phyloP scores from a whole-genome alignment of 371 early-diverging fungal species.

The Mucor circinelloides region DNA sequence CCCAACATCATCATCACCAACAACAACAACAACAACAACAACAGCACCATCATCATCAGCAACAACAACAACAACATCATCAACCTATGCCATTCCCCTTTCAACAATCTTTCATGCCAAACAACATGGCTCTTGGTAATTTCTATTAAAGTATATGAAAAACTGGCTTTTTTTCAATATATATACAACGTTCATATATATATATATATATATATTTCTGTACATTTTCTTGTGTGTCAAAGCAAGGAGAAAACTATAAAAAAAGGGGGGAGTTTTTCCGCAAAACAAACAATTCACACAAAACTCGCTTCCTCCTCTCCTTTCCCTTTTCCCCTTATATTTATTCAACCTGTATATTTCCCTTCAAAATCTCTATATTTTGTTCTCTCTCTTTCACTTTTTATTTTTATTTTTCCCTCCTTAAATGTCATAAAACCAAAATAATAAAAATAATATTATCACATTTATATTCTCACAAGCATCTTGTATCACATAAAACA shows the following conservation, averaged over 20 bases:
- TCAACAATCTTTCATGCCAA: background rate
- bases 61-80: background rate
- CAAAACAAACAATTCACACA: slow-evolving; percentile 1
- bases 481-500: background rate
- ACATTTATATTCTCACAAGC: background rate
- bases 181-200: background rate
- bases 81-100: background rate
- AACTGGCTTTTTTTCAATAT: slow-evolving; percentile 19
- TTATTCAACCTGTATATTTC: slow-evolving; percentile 1
- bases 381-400: background rate
- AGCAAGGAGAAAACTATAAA: background rate
- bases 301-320: background rate
- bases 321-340: background rate
- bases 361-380: background rate
- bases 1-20: slow-evolving; percentile 1
- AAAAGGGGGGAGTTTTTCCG: background rate
- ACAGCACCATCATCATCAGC: background rate
- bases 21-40: slow-evolving; percentile 7
- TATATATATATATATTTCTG: background rate
- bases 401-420: background rate
- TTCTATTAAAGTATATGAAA: slow-evolving; percentile 10
- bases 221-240: slow-evolving; percentile 6
- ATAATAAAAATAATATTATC: slow-evolving; percentile 2
- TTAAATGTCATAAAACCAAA: background rate
- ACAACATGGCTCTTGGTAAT: slow-evolving; percentile 6